Conservation (phyloP, 129 eudicot species). For the Scalesia atractyloides region DNA sequence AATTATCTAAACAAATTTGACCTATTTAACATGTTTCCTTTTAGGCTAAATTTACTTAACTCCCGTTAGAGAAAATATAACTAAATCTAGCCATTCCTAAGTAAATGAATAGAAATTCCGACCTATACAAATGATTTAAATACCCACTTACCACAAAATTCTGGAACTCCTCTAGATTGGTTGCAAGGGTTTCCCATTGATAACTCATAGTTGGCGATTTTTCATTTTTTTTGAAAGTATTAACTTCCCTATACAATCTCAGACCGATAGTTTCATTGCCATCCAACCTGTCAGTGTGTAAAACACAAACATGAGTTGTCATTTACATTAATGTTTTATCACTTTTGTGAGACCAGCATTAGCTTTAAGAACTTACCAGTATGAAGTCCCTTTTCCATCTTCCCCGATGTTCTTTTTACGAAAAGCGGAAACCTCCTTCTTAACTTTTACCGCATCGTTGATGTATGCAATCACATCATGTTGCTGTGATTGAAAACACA, state of each 20-base stretch:
- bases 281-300: constrained; percentile 60
- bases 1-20: not conserved
- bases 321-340: not conserved
- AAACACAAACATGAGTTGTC: not conserved
- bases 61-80: constrained; percentile 12
- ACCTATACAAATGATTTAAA: constrained; percentile 16
- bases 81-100: not conserved
- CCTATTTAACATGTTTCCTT: not conserved
- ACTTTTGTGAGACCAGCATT: constrained; percentile 1
- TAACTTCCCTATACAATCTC: constrained; percentile 76
- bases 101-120: not conserved
- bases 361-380: constrained; percentile 48
- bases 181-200: constrained; percentile 89
- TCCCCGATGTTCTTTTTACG: constrained; percentile 53
- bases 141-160: constrained; percentile 62
- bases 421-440: constrained; percentile 52
- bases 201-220: constrained; percentile 13
- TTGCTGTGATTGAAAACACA: constrained; percentile 57
- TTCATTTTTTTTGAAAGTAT: constrained; percentile 30
- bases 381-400: constrained; percentile 65
- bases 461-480: constrained; percentile 61
- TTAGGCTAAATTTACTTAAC: not conserved
- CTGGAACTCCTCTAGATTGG: constrained; percentile 72
- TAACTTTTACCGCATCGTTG: constrained; percentile 52
- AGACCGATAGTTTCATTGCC: constrained; percentile 66